These are phyloP conservation scores for Ogataea paraovalis DNA, from an alignment of 805 yeast genomes.

Conservation along the genomic window DNA sequence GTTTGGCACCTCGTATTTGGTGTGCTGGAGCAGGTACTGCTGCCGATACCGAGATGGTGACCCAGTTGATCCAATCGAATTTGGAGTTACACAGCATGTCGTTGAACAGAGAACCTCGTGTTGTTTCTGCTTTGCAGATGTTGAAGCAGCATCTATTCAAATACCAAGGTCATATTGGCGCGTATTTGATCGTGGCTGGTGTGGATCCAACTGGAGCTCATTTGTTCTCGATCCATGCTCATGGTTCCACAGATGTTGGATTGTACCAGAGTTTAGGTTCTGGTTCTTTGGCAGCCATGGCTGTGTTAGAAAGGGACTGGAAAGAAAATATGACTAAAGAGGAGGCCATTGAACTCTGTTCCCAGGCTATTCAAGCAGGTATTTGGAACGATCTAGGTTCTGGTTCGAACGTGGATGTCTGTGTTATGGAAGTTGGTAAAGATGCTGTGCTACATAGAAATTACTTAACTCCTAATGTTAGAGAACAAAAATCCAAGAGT, in stretches of 20 bases:
- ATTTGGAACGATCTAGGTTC: conserved; percentile 99
- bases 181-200: conserved; percentile 97
- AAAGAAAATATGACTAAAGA: conserved; percentile 71
- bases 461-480: conserved; percentile 84
- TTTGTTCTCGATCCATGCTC: conserved; percentile 90
- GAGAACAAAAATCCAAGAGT: conserved; percentile 75
- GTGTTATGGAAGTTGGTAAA: conserved; percentile 92
- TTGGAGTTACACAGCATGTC: conserved; percentile 85
- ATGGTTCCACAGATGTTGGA: conserved; percentile 96
- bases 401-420: conserved; percentile 95
- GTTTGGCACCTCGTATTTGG: conserved; percentile 90
- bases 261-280: conserved; percentile 91
- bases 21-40: conserved; percentile 99
- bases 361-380: conserved; percentile 95
- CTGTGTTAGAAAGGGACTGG: conserved; percentile 90
- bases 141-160: conserved; percentile 93
- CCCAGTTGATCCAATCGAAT: conserved; percentile 87
- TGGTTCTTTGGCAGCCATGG: conserved; percentile 98
- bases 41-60: conserved; percentile 97
- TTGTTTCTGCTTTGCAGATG: conserved; percentile 87
- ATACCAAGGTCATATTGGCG: conserved; percentile 97
- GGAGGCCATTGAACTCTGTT: conserved; percentile 86
- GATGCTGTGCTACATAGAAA: conserved; percentile 84
- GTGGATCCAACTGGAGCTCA: conserved; percentile 96
- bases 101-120: conserved; percentile 85